phyloP scores from a whole-genome alignment of 2,329 filamentous ascomycete genomes.

The Fusarium fracticaudum region DNA sequence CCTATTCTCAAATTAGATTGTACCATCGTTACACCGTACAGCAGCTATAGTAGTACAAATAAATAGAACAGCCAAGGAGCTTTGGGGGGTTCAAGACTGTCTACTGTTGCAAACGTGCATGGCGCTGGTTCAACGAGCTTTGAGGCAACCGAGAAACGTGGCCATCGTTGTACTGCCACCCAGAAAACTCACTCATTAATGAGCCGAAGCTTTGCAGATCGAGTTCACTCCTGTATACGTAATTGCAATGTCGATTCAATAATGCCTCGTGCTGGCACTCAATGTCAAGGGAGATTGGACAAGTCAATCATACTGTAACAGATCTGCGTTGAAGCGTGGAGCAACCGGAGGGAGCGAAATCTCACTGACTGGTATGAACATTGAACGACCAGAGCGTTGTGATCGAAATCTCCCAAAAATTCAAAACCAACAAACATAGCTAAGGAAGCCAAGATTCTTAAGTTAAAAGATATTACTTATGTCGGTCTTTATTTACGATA shows the following conservation, averaged over 20 bases:
- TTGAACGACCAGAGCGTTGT: not conserved
- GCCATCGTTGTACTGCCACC: not conserved
- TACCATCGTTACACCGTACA: not conserved
- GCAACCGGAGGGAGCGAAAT: not conserved
- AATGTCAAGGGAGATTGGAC: constrained; percentile 20
- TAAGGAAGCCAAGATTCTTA: not conserved
- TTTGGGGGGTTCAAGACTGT: not conserved
- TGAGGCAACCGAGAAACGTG: constrained; percentile 7
- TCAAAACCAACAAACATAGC: not conserved
- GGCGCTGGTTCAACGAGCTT: not conserved
- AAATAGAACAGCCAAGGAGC: not conserved
- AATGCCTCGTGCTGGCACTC: constrained; percentile 20
- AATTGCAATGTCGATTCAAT: constrained; percentile 28
- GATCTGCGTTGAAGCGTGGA: constrained; percentile 11
- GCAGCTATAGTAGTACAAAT: not conserved
- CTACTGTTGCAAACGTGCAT: not conserved
- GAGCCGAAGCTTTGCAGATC: not conserved
- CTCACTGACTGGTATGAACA: not conserved
- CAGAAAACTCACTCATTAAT: not conserved
- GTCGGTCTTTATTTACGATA: constrained; percentile 9
- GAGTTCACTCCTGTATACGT: constrained; percentile 15
- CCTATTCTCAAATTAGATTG: not conserved
- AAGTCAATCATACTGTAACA: constrained; percentile 3
- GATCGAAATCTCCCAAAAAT: constrained; percentile 4
- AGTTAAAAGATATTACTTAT: not conserved